Base-by-base conservation (phyloP, 495 filamentous ascomycete species). In the Neurospora sp. region DNA sequence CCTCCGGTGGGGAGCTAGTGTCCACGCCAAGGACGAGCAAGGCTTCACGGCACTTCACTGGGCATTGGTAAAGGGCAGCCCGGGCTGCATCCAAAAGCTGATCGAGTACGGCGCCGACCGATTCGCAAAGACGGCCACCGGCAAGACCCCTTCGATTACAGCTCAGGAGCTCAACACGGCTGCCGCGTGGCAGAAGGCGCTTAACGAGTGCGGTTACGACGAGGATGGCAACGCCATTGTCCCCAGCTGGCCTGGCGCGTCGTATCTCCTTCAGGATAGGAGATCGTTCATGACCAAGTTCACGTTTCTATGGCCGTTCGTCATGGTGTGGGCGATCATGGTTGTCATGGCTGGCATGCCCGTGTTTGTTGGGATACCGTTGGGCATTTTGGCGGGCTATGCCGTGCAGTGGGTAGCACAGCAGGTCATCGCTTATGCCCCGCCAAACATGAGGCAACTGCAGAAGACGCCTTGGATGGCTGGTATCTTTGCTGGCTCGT, bases 41-140 rank as follows among this genome's bases (percentile, higher is more conserved):
- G 95, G 94, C 8, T 93, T 98, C 77, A 96, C 94, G 3, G 93
- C 96, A 4, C 84, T 99, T 71, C 96, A 99, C 79, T 99, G 96
- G 96, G 95, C 94, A 3, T 84, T 99, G 70, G 96, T 99, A 16
- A 95, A 95, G 80, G 96, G 96, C 4, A 94, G 90, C 41, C 85
- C 91, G 69, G 88, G 87, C 1, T 97, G 94, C 81, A 91, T 98
- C 75, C 87, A 93, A 78, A 98, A 97, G 80, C 82, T 99, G 41
- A 83, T 99, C 69, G 96, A 98, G 82, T 97, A 97, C 78, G 96
- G 96, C 38, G 88, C 94, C 27, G 96, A 99, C 82, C 87, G 96
- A 37, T 97, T 95, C 78, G 92, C 90, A 27, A 89, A 92, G 80
- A 98, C 93, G 8, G 86, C 87, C 14, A 93, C 94, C 61, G 93